Conservation (phyloP, 257 asterid species). For the Hygrophila difformis region DNA sequence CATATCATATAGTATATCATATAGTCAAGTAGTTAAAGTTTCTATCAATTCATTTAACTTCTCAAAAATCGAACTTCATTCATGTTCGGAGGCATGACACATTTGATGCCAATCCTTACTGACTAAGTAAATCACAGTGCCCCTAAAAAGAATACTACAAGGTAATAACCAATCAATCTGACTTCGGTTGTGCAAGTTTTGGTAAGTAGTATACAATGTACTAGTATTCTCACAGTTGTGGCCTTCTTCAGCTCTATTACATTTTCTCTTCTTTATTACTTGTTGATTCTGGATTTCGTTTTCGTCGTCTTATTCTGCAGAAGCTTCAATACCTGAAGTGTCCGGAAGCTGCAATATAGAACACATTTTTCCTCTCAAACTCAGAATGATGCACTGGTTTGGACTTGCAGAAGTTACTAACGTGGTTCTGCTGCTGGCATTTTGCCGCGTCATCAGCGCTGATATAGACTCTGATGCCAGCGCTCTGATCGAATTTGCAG, state of each 20-base stretch:
- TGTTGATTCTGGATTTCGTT: slow-evolving; percentile 6
- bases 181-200: too few species aligned
- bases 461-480: slow-evolving; percentile 47
- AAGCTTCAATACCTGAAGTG: too few species aligned
- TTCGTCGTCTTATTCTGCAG: slow-evolving; percentile 3
- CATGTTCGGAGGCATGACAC: slow-evolving; percentile 12
- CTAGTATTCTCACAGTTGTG: slow-evolving; percentile 3
- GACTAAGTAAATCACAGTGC: slow-evolving; percentile 12
- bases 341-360: too few species aligned
- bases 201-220: too few species aligned
- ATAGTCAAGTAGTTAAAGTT: too few species aligned
- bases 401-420: neutral
- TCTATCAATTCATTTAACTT: slow-evolving; percentile 16
- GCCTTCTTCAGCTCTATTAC: neutral
- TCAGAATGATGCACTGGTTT: neutral
- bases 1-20: too few species aligned
- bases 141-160: slow-evolving; percentile 5
- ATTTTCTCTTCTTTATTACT: neutral
- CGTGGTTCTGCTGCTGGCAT: neutral
- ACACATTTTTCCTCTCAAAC: neutral
- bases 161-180: too few species aligned
- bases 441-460: neutral
- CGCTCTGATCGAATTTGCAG: slow-evolving; percentile 60
- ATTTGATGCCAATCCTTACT: slow-evolving; percentile 14
- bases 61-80: slow-evolving; percentile 22